Base-by-base conservation (phyloP, 192 early-diverging fungal genomes). In the Coemansia sp. region DNA sequence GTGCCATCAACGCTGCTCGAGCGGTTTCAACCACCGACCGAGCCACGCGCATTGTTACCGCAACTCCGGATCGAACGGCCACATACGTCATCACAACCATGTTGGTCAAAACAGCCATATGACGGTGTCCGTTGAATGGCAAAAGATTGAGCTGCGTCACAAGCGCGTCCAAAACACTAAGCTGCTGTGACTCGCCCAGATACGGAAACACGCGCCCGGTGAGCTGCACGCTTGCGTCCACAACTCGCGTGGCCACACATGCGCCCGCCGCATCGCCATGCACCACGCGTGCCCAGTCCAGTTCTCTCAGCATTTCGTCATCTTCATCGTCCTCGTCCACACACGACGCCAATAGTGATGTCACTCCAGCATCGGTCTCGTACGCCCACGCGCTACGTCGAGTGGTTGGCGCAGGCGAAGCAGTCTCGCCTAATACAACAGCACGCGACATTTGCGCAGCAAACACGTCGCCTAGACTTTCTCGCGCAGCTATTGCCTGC, bases 101-200 rank as follows among this genome's bases (percentile, higher is more conserved):
- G 71, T 98, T 98, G 10, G 91, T 83, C 57, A 93, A 87, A 38
- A 92, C 82, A 0, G 94, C 88, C 66, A 86, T 82, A 59, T 92
- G 88, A 37, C 92, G 80, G 29, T 86, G 87, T 12, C 83, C 89
- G 74, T 83, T 90, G 47, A 88, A 71, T 22, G 88, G 90, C 31
- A 85, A 66, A 23, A 70, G 78, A 61, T 90, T 86, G 43, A 89
- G 74, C 41, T 78, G 68, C 55, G 86, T 87, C 2, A 87, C 81
- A 39, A 97, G 78, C 3, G 87, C 83, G 25, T 96, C 94, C 43
- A 96, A 82, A 35, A 86, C 56, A 0, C 91, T 74, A 27, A 92
- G 87, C 75, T 98, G 97, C 14, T 85, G 80, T 5, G 84, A 65
- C 21, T 89, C 85, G 8, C 81, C 80, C 48, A 93, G 87, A 12